These are phyloP conservation scores for Russula ochroleuca DNA, from an alignment of 768 basidiomycete genomes.

Conservation along the genomic window DNA sequence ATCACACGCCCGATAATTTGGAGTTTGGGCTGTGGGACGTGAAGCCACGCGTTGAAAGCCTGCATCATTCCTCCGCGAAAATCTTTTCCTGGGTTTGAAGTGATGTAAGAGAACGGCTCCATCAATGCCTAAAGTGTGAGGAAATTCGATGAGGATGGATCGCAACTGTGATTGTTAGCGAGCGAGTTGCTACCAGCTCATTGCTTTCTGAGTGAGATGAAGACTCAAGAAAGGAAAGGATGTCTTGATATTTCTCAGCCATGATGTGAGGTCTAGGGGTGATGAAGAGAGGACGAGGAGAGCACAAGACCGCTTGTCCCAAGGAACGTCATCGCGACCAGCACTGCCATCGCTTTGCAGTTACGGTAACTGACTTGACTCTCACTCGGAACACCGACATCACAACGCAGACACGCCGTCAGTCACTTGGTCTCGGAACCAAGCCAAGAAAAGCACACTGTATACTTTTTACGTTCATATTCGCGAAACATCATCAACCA, in stretches of 20 bases:
- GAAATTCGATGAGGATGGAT: not conserved
- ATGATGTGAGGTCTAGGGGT: constrained; percentile 1
- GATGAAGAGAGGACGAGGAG: not conserved
- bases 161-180: not conserved
- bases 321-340: not conserved
- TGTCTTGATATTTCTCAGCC: constrained; percentile 25
- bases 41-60: constrained; percentile 91
- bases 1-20: constrained; percentile 74
- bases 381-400: not conserved
- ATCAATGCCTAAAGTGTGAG: constrained; percentile 47
- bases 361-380: too few relatives aligned
- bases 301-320: not conserved
- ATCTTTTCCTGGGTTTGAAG: constrained; percentile 87
- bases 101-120: constrained; percentile 85
- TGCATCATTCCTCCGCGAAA: constrained; percentile 82
- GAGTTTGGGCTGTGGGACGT: constrained; percentile 71
- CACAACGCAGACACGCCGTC: too few relatives aligned
- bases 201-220: constrained; percentile 15
- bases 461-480: too few relatives aligned
- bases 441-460: constrained; percentile 6
- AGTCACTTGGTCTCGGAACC: constrained; percentile 7
- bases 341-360: not conserved
- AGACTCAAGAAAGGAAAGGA: constrained; percentile 16
- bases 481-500: not conserved
- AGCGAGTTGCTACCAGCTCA: constrained; percentile 8